Conservation (phyloP, 805 yeast genomes). For the Suhomyces pyralidae region DNA sequence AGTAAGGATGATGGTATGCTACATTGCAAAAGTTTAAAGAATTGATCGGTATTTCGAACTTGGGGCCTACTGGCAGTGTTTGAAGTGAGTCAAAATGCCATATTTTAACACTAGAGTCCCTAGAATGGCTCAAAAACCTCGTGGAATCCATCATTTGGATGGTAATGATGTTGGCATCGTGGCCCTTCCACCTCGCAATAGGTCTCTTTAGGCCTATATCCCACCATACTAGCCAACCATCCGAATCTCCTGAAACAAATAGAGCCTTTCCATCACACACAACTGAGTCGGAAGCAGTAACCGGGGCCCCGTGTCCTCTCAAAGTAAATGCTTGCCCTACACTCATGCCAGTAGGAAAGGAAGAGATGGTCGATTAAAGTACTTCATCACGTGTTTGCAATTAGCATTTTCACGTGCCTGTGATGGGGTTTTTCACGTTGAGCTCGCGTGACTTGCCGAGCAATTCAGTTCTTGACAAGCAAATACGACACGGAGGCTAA, state of each 20-base stretch:
- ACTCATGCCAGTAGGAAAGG: not conserved
- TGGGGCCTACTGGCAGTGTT: constrained; percentile 15
- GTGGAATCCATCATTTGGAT: constrained; percentile 27
- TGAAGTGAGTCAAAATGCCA: constrained; percentile 7
- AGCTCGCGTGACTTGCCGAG: not conserved
- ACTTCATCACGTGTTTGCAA: not conserved
- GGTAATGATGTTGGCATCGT: constrained; percentile 49
- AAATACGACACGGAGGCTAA: not conserved
- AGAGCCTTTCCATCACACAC: constrained; percentile 9
- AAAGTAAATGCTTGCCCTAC: constrained; percentile 14
- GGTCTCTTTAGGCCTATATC: constrained; percentile 56
- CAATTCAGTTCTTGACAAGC: not conserved
- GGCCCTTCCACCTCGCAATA: constrained; percentile 56
- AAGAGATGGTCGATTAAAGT: not conserved
- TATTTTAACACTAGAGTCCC: constrained; percentile 10
- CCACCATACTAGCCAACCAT: constrained; percentile 69
- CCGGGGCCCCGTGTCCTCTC: constrained; percentile 18
- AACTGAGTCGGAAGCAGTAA: constrained; percentile 12
- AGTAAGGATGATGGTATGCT: constrained; percentile 31
- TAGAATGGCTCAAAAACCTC: constrained; percentile 10
- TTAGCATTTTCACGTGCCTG: no score
- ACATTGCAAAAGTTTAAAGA: constrained; percentile 70
- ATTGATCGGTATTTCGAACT: constrained; percentile 63
- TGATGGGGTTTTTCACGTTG: not conserved
- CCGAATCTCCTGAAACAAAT: constrained; percentile 55